These are phyloP conservation scores for Mortierella sp. DNA, from an alignment of 371 early-diverging fungal species.

Conservation along the genomic window DNA sequence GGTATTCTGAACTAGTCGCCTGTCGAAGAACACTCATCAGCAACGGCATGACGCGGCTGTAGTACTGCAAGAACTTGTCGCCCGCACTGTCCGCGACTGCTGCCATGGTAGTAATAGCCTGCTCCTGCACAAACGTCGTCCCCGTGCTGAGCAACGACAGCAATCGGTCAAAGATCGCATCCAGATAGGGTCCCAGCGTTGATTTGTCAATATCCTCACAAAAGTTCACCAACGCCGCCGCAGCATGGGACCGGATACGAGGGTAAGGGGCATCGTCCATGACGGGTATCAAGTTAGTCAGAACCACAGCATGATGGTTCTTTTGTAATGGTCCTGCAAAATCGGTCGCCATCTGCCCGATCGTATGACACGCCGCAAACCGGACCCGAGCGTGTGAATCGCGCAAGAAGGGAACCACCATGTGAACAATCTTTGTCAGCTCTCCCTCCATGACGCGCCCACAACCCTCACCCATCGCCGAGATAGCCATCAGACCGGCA, in stretches of 20 bases:
- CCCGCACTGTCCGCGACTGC: conserved; percentile 96
- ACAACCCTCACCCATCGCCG: conserved; percentile 98
- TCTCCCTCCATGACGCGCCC: conserved; percentile 92
- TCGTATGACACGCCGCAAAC: conserved; percentile 95
- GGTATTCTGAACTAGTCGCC: conserved; percentile 88
- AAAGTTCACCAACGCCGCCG: conserved; percentile 98
- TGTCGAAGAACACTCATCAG: conserved; percentile 88
- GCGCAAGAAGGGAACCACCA: conserved; percentile 86
- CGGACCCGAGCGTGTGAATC: conserved; percentile 97
- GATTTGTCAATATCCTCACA: conserved; percentile 88
- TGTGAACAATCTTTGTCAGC: conserved; percentile 84
- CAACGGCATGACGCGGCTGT: conserved; percentile 92
- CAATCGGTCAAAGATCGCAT: conserved; percentile 89
- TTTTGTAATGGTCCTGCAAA: conserved; percentile 92
- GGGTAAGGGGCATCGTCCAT: conserved; percentile 82
- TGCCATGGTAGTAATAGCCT: conserved; percentile 97
- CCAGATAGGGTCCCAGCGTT: conserved; percentile 88
- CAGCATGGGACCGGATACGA: conserved; percentile 96
- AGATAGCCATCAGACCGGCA: conserved; percentile 94
- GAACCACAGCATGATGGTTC: conserved; percentile 81
- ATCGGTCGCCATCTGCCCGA: conserved; percentile 98
- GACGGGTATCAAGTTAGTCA: conserved; percentile 86
- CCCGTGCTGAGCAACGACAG: conserved; percentile 83
- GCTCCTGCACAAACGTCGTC: conserved; percentile 96
- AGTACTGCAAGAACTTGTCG: conserved; percentile 90